Evolutionary conservation across 768 basidiomycete species (phyloP).

Genomic region (Kwoniella newhampshirensis): DNA sequence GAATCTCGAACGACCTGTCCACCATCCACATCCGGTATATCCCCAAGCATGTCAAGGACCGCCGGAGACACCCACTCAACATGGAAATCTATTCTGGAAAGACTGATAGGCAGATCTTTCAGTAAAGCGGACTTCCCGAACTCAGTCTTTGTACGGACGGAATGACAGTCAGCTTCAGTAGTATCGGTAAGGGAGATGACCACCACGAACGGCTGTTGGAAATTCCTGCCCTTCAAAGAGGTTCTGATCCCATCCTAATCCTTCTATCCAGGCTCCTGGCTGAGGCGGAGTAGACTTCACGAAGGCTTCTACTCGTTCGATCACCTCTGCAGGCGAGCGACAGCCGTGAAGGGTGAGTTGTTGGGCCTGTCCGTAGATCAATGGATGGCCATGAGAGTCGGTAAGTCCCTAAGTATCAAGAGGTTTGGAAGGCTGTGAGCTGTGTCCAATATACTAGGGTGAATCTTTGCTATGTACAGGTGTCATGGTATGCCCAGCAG

Average conservation of each 20-base stretch:
- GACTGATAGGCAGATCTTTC: slow-evolving; percentile 66
- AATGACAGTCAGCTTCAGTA: neutral
- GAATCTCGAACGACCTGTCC: slow-evolving; percentile 71
- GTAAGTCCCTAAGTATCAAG: slow-evolving; percentile 36
- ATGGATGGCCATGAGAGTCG: slow-evolving; percentile 49
- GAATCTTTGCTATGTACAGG: slow-evolving; percentile 42
- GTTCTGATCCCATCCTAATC: slow-evolving; percentile 94
- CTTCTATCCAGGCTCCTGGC: slow-evolving; percentile 66
- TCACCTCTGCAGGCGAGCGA: slow-evolving; percentile 28
- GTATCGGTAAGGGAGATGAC: neutral
- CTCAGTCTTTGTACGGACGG: slow-evolving; percentile 60
- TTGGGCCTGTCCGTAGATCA: slow-evolving; percentile 45
- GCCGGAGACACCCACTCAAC: slow-evolving; percentile 80
- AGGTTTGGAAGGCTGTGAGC: neutral
- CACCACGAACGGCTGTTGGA: slow-evolving; percentile 68
- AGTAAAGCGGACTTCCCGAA: slow-evolving; percentile 70
- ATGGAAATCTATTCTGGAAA: slow-evolving; percentile 78
- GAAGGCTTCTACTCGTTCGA: slow-evolving; percentile 38
- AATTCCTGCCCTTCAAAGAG: slow-evolving; percentile 62
- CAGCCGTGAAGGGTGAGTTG: slow-evolving; percentile 43
- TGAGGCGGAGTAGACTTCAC: slow-evolving; percentile 21
- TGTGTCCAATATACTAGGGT: neutral
- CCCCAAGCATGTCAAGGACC: slow-evolving; percentile 62
- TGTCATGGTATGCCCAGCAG: slow-evolving; percentile 35
- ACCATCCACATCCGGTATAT: slow-evolving; percentile 68